Base-by-base conservation (phyloP, 2,329 filamentous ascomycete genomes). In the Fonsecaea erecta region DNA sequence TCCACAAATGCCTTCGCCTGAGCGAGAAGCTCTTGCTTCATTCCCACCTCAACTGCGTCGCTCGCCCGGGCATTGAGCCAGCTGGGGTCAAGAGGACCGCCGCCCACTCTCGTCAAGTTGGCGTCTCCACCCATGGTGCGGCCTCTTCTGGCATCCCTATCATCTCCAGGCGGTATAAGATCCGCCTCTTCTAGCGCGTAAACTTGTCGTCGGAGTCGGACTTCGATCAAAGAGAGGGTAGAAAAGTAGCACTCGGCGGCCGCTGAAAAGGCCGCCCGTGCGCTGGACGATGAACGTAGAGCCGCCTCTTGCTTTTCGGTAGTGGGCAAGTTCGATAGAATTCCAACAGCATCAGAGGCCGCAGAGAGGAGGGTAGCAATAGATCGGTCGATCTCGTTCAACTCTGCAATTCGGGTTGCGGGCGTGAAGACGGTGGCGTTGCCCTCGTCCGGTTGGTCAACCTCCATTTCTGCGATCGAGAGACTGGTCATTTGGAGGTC, bases 21-120 rank as follows among this genome's bases (percentile, higher is more conserved):
- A 35, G 81, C 83, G 87, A 94, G 90, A 52, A 96, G 79, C 78
- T 97, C 92, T 1, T 86, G 86, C 74, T 96, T 92, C 83, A 94
- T 95, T 68, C 92, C 90, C 72, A 88, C 86, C 63, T 91, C 91
- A 24, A 96, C 90, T 68, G 89, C 89, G 68, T 91, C 90, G 67
- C 91, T 92, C 3, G 66, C 70, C 63, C 92, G 85, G 73, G 91
- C 93, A 75, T 97, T 98, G 72, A 98, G 78, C 86, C 91, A 94
- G 34, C 93, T 93, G 14, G 96, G 89, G 74, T 97, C 93, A 60
- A 97, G 81, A 80, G 43, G 87, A 26, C 70, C 71, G 11, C 71
- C 71, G 82, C 74, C 86, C 79, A 69, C 86, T 43, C 71, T 72
- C 1, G 68, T 75, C 62, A 73, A 75, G 58, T 70, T 75, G 65